A percentile compares a stretch with the other conserved stretches of the same genome.
phyloP scores from a whole-genome alignment of 2,329 filamentous ascomycete species.

The Fragosphaeria purpurea region DNA sequence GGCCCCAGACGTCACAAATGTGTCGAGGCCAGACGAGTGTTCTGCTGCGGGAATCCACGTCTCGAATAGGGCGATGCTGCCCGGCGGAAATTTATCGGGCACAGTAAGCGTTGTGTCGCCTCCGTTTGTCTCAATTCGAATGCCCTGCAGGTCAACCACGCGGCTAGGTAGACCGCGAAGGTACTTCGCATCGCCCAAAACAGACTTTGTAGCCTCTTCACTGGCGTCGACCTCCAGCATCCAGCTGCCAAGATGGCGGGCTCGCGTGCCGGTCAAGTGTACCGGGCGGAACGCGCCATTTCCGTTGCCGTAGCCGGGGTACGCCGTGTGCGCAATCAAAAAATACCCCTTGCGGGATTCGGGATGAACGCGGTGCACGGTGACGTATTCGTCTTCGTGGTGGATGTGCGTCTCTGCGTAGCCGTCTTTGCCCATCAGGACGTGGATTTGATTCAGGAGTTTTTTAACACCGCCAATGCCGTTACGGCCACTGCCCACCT shows the following conservation, averaged over 20 bases:
- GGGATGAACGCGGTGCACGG: slow-evolving; percentile 89
- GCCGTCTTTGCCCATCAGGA: slow-evolving; percentile 86
- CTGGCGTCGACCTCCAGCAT: slow-evolving; percentile 79
- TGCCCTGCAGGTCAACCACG: slow-evolving; percentile 62
- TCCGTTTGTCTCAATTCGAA: slow-evolving; percentile 60
- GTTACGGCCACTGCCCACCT: slow-evolving; percentile 59
- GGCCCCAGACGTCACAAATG: slow-evolving; percentile 73
- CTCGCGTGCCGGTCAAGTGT: slow-evolving; percentile 72
- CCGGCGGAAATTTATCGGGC: slow-evolving; percentile 76
- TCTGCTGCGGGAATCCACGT: slow-evolving; percentile 89
- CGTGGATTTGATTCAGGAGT: slow-evolving; percentile 88
- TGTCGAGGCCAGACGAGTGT: slow-evolving; percentile 73
- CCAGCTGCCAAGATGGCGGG: slow-evolving; percentile 82
- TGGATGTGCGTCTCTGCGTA: slow-evolving; percentile 96
- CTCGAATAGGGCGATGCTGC: slow-evolving; percentile 89
- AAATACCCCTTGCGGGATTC: slow-evolving; percentile 90
- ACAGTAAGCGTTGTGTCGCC: slow-evolving; percentile 72
- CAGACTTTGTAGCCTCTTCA: slow-evolving; percentile 54
- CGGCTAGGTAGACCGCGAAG: slow-evolving; percentile 78
- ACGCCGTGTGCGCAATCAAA: slow-evolving; percentile 90
- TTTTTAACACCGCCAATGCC: slow-evolving; percentile 90
- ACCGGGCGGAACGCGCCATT: slow-evolving; percentile 74
- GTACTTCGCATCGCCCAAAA: slow-evolving; percentile 57
- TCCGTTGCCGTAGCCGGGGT: slow-evolving; percentile 77
- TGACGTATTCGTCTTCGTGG: slow-evolving; percentile 92